Evolutionary conservation across 2,329 filamentous ascomycete genomes (phyloP), one percentile per base, ranked within the genome.

Genomic region (Fusarium virguliforme): DNA sequence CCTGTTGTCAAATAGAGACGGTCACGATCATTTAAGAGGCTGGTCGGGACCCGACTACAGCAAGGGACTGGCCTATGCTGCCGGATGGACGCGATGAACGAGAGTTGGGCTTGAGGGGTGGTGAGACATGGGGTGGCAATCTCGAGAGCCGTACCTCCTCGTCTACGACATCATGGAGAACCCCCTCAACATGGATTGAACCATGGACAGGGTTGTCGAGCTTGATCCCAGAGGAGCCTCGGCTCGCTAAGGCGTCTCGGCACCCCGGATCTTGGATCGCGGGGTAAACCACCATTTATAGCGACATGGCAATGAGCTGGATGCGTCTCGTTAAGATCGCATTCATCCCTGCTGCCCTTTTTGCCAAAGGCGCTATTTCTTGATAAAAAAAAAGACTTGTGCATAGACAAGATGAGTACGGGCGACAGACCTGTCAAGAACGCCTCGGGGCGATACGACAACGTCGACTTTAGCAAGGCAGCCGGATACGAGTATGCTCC

Each of bases 401-500:
- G 18, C 9, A 4, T 34, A 3, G 4, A 37, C 55, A 48, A 37
- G n/a, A 59, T 59, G 56, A 48, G 56, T 10, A 24, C 56, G 4
- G 73, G 65, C 54, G 76, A 80, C 48, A 76, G 62, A 35, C 79
- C 80, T 5, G 74, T 79, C 15, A 81, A 80, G 67, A 80, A 80
- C 41, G 76, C 79, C 62, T 79, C 78, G 13, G 81, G 81, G 30
- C 74, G 80, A 40, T 83, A 83, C 65, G 80, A 82, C 64, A 82
- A 83, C 62, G 81, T 83, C 61, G 81, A 83, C 69, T 83, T 83
- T 60, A 70, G 73, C 32, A 83, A 83, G 70, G 81, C 81, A 6
- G 75, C 73, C 8, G 81, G 80, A 15, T 79, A 78, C 74, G 65
- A 79, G 54, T 79, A 81, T 50, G 77, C 82, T 6, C 77, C 80